Evolutionary conservation across 164 flowering plant species (phyloP), one percentile per base, ranked within the genome.

Genomic region (Nelumbo lutea): DNA sequence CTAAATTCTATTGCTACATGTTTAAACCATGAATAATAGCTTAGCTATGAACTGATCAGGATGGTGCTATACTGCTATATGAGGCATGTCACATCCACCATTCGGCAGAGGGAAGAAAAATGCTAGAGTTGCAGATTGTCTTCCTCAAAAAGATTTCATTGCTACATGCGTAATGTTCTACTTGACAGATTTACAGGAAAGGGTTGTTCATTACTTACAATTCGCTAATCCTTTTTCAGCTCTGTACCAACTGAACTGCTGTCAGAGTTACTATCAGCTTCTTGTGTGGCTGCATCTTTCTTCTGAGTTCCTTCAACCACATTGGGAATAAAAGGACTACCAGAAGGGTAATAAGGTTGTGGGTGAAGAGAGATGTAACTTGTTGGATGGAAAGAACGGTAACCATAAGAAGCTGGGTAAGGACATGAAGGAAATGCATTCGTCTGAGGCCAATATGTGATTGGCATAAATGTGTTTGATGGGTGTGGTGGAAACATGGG

Each of bases 361-460:
- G 82, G 77, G 43, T 68, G 79, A 43, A 75, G 47, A 62, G 84
- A 56, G 2, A 75, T 45, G 73, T 67, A 75, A 62, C 61, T 77
- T 41, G 63, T n/a, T 5, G 57, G 72, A 59, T 78, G 78, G 38
- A 72, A 73, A 7, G 82, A 58, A 62, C 43, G 76, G 55, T 75
- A 82, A 39, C 79, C 79, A 72, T 76, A 79, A 39, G 82, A 39
- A 58, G 80, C 5, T 27, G 82, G 77, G 62, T 62, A 74, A 14
- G 75, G 78, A 43, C 72, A 64, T 39, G 80, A 66, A 72, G 80
- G 74, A 64, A 69, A 81, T 61, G 78, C 66, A 68, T 66, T 78
- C 42, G 80, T 75, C 42, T 77, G 78, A 70, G 81, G 83, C 86
- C 86, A 85, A 59, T 75, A 78, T 50, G 78, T 38, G 77, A 80